These are phyloP conservation scores for Pseudophaeomoniella oleicola DNA, from an alignment of 2,329 filamentous ascomycete genomes.

Conservation along the genomic window DNA sequence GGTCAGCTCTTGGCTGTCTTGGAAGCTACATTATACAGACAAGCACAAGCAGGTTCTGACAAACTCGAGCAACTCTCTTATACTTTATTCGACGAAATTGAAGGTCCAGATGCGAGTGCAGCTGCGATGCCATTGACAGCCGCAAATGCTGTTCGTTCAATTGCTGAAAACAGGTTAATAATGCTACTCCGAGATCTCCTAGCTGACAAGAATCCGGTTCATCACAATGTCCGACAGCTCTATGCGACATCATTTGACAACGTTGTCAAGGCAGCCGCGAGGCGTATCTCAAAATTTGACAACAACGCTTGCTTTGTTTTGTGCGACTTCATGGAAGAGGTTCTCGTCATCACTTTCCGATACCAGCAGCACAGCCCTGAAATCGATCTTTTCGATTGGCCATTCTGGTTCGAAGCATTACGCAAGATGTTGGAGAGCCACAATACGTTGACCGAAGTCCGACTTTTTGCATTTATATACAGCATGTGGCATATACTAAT, in stretches of 20 bases:
- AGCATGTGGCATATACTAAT: constrained; percentile 62
- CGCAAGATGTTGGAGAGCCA: constrained; percentile 66
- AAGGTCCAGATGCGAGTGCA: constrained; percentile 51
- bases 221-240: constrained; percentile 43
- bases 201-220: constrained; percentile 42
- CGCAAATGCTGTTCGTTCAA: constrained; percentile 58
- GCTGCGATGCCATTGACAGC: constrained; percentile 49
- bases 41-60: constrained; percentile 27
- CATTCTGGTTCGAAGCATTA: constrained; percentile 74
- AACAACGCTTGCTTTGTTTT: constrained; percentile 74
- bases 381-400: constrained; percentile 52
- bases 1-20: constrained; percentile 66
- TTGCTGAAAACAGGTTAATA: constrained; percentile 80
- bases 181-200: constrained; percentile 71
- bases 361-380: constrained; percentile 36
- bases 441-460: constrained; percentile 81
- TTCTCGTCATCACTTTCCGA: constrained; percentile 51
- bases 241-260: constrained; percentile 64
- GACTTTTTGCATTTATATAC: constrained; percentile 69
- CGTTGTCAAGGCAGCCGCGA: constrained; percentile 59
- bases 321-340: constrained; percentile 83
- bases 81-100: constrained; percentile 45
- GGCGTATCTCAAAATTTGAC: constrained; percentile 65
- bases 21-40: constrained; percentile 63
- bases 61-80: constrained; percentile 38